Conservation (phyloP, 2,329 filamentous ascomycete genomes). For the Conoideocrella luteorostrata region DNA sequence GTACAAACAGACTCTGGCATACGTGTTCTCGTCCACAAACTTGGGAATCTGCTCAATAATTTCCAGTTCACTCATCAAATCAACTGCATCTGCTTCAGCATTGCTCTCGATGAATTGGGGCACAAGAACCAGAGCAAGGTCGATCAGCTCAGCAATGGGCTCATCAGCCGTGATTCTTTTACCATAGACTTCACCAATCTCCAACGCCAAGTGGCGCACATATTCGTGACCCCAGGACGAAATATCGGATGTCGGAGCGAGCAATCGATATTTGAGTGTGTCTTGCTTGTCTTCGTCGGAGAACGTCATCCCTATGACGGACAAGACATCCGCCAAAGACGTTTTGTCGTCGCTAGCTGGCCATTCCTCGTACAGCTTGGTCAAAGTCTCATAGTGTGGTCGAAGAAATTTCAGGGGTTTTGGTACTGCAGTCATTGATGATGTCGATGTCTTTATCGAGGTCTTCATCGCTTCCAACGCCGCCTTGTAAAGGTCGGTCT, state of each 20-base stretch:
- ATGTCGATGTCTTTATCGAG: constrained; percentile 98
- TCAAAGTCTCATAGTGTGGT: constrained; percentile 89
- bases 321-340: constrained; percentile 87
- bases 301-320: constrained; percentile 97
- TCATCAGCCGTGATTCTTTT: constrained; percentile 83
- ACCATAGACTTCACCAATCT: constrained; percentile 91
- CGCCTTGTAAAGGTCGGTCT: constrained; percentile 81
- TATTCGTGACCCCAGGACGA: constrained; percentile 99
- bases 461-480: constrained; percentile 95
- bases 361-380: constrained; percentile 87
- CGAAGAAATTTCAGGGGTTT: constrained; percentile 97
- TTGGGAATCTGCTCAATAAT: constrained; percentile 89
- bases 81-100: constrained; percentile 94
- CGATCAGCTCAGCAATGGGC: constrained; percentile 73
- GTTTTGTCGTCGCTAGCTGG: constrained; percentile 77
- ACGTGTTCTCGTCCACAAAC: constrained; percentile 91
- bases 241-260: constrained; percentile 86
- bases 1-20: constrained; percentile 87
- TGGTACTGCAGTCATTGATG: constrained; percentile 97
- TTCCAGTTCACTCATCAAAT: constrained; percentile 93
- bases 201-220: constrained; percentile 86
- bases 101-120: constrained; percentile 97
- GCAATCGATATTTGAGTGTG: constrained; percentile 88
- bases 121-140: constrained; percentile 77
- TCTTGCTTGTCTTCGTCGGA: constrained; percentile 94